Evolutionary conservation across 78 protist species (phyloP).

Genomic region (Capsaspora owczarzaki): DNA sequence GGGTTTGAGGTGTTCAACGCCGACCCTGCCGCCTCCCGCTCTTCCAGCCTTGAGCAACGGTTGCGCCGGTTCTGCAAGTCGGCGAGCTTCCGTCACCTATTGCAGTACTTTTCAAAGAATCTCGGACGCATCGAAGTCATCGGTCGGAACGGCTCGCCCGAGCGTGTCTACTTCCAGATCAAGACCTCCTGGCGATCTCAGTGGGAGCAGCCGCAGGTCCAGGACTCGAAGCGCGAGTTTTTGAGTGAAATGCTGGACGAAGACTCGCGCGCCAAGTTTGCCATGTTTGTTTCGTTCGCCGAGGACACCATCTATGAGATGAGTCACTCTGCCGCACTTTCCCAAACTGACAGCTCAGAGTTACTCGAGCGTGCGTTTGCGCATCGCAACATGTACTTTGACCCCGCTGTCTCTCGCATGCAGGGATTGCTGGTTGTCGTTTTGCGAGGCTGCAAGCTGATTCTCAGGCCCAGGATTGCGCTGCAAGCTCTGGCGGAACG

Average conservation of each 20-base stretch:
- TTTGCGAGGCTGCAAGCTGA: too few relatives aligned
- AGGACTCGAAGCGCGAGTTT: background rate
- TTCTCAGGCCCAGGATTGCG: too few relatives aligned
- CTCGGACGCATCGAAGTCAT: background rate
- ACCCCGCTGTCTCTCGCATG: too few relatives aligned
- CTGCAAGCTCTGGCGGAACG: too few relatives aligned
- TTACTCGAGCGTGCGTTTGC: too few relatives aligned
- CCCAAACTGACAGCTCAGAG: too few relatives aligned
- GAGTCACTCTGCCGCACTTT: background rate
- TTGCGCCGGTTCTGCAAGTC: too few relatives aligned
- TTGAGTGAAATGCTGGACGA: background rate
- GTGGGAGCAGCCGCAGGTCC: conserved; percentile 3
- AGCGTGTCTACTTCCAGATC: background rate
- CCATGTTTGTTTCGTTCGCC: background rate
- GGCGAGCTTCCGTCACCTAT: background rate
- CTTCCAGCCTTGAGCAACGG: too few relatives aligned
- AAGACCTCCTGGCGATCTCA: background rate
- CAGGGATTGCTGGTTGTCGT: too few relatives aligned
- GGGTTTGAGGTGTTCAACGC: too few relatives aligned
- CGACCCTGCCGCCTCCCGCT: too few relatives aligned
- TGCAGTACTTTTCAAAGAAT: background rate
- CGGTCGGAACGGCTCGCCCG: background rate
- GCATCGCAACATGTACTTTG: too few relatives aligned
- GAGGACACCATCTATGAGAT: background rate
- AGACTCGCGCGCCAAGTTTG: background rate